Evolutionary conservation across 1,284 basidiomycete species (phyloP).

Genomic region (Inonotus obliquus): DNA sequence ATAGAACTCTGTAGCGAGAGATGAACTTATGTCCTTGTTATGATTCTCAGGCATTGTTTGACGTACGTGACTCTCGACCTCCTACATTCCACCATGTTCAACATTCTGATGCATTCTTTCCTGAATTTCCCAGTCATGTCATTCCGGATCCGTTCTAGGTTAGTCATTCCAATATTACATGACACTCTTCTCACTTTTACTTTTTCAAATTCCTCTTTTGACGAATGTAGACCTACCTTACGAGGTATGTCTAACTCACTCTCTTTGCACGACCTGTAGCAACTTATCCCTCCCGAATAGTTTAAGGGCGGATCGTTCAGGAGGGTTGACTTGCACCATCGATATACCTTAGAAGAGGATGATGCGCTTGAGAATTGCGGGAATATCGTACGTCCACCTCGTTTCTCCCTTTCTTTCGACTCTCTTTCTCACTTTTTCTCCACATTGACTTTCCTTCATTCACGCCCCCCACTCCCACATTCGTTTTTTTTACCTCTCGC

Average conservation of each 20-base stretch:
- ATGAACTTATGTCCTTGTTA: not conserved
- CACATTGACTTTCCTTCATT: too few species aligned
- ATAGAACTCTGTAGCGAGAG: not conserved
- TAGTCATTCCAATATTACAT: conserved; percentile 6
- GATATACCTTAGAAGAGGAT: not conserved
- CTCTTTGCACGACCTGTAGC: not conserved
- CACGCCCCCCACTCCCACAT: too few species aligned
- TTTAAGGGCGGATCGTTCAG: too few species aligned
- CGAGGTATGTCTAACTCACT: conserved; percentile 24
- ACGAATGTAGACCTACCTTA: conserved; percentile 34
- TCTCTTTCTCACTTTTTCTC: not conserved
- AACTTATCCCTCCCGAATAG: not conserved
- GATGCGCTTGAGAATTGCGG: not conserved
- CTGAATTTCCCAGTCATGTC: conserved; percentile 32
- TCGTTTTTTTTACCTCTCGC: too few species aligned
- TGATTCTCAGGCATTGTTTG: not conserved
- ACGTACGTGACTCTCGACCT: not conserved
- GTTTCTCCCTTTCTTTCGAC: not conserved
- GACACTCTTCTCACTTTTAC: not conserved
- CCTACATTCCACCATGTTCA: not conserved
- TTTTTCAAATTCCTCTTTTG: not conserved
- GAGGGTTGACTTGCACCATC: not conserved
- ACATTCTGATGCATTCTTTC: not conserved
- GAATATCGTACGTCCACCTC: not conserved
- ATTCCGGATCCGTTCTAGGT: conserved; percentile 43